Base-by-base conservation (phyloP, 2,329 filamentous ascomycete species). In the Claviceps citrina region DNA sequence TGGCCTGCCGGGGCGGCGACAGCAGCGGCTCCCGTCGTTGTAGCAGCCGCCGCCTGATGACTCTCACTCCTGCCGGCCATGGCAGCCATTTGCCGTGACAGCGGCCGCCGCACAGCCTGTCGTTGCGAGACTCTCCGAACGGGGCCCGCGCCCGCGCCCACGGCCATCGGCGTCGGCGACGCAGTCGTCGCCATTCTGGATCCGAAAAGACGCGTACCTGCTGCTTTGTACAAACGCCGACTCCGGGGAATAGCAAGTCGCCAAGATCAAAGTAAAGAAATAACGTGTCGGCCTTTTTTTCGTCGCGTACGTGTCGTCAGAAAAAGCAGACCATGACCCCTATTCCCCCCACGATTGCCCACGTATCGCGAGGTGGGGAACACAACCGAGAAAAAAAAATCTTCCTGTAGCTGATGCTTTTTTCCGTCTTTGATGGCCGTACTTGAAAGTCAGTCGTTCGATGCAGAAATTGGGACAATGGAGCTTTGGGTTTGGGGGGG, bases 101-200 rank as follows among this genome's bases (percentile, higher is more conserved):
- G 56, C 5, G 65, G 61, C 33, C 70, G 67, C 49, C 68, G 65
- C 36, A 73, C 55, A 30, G 68, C 66, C 47, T 76, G 73, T 46
- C 73, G 62, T 44, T 73, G 62, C 4, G 73, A 76, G 7, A 69
- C 67, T 50, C 72, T 67, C 51, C 73, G 43, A 56, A 62, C 39
- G 59, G 63, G 50, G 63, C 65, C 50, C 66, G n/a, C n/a, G n/a
- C n/a, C n/a, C n/a, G n/a, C n/a, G n/a, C 64, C 50, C 67, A 64
- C 61, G 47, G 63, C 67, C 51, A 69, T 60, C 27, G 74, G 71
- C 5, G 72, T 75, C 41, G 71, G 71, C 48, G 71, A 76, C 46
- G 62, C 63, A 40, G 66, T 62, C 43, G 71, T 62, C 70, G 73
- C 73, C 32, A 32, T n/a, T n/a, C n/a, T n/a, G n/a, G n/a, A n/a